Base-by-base conservation (phyloP, 768 basidiomycete genomes). In the Grammothele lineata region DNA sequence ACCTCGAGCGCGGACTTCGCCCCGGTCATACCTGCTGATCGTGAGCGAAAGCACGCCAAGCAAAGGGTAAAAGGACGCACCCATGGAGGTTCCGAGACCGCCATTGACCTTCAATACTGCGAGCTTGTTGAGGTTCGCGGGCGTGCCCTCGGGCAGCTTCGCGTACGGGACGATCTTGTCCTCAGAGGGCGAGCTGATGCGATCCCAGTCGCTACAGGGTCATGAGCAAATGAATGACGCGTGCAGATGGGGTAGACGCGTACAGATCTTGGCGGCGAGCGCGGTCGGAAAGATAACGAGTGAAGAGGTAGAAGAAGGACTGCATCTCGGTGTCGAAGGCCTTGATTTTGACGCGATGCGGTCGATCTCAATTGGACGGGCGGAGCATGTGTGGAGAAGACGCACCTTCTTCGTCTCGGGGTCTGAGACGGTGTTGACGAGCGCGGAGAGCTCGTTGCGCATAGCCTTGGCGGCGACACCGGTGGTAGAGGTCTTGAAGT, bases 91-190 rank as follows among this genome's bases (percentile, higher is more conserved):
- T 58, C 89, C 91, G 42, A 92, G 81, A 65, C 91, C 91, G 62
- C 93, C 93, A 64, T 96, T 94, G 61, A 94, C 83, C 72, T 95
- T 94, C 70, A 95, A 85, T 32, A 96, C 88, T 37, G 91, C 95
- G 56, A 98, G 80, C 74, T 95, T 95, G 75, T 85, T 83, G 66
- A 97, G 78, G 59, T 84, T 80, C 57, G 75, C 70, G 22, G 76
- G 68, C 66, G 87, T 78, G 24, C 67, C 64, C 34, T 77, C 68
- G 45, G 76, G 78, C 25, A 96, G 81, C 34, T 80, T 66, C 38
- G 84, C 72, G 68, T 96, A 95, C 11, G 88, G 80, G 39, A 92
- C 74, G 59, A 96, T 87, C 68, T 91, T 87, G 60, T 94, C 88
- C 3, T 78, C 78, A 33, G 85, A 82, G 39, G 92, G 92, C 3